Evolutionary conservation across 805 yeast genomes (phyloP).

Genomic region (Spathaspora sp.): DNA sequence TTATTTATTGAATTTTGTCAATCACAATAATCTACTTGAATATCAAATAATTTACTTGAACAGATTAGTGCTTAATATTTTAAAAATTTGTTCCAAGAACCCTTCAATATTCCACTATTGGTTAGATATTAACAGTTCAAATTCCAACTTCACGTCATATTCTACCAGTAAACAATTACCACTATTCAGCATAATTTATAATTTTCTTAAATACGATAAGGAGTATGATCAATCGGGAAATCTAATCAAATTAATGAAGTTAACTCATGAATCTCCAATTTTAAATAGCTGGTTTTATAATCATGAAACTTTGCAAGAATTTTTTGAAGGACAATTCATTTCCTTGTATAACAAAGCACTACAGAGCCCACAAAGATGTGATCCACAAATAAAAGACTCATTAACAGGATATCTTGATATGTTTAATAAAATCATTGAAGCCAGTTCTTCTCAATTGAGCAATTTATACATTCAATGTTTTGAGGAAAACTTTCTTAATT

Average conservation of each 20-base stretch:
- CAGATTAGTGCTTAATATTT: constrained; percentile 5
- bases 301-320: background rate
- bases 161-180: background rate
- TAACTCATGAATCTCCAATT: constrained; percentile 3
- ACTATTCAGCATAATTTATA: background rate
- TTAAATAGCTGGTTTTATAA: constrained; percentile 2
- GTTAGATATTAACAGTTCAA: constrained; percentile 6
- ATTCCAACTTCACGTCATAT: background rate
- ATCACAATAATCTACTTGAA: constrained; percentile 5
- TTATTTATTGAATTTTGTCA: constrained; percentile 6
- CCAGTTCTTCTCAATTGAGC: constrained; percentile 1
- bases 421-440: constrained; percentile 1
- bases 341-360: background rate
- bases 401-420: constrained; percentile 3
- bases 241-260: constrained; percentile 3
- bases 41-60: constrained; percentile 7
- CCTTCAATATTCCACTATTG: constrained; percentile 9
- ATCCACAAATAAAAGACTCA: background rate
- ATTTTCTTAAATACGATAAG: background rate
- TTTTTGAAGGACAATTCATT: background rate
- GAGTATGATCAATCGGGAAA: constrained; percentile 1
- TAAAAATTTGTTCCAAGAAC: constrained; percentile 8
- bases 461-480: constrained; percentile 1
- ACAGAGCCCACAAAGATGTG: background rate
- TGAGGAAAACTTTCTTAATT: constrained; percentile 3